Base-by-base conservation (phyloP, 441 rosid genomes). In the Adansonia rubrostipa region DNA sequence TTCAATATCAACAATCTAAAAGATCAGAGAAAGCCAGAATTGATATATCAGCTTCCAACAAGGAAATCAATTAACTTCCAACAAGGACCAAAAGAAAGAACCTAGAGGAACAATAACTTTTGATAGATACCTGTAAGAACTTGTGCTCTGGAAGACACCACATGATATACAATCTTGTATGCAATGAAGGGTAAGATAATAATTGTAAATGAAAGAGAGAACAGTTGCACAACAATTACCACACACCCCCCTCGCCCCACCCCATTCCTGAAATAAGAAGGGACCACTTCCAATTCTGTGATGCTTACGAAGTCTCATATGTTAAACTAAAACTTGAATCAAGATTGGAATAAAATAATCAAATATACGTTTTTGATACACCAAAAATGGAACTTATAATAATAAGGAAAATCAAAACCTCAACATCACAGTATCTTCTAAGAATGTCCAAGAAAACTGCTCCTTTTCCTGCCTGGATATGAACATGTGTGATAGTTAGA, bases 1-100 rank as follows among this genome's bases (percentile, higher is more conserved):
- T 60, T 96, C 97, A 65, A 96, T 77, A 65, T 92, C 97, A 80
- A 94, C 80, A 81, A 96, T 85, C 98, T 94, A 80, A 66, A 74
- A 78, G 57, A 68, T 77, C 64, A 78, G 57, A 28, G 61, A 76
- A 78, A n/a, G 54, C 14, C 78, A 84, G 40, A 76, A 79, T 42
- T 60, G n/a, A 75, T 66, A 71, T 44, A 78, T 63, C 70, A 85
- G 81, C 73, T 69, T 36, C 73, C 64, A 79, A 28, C 56, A 51
- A 11, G 33, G 33, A 75, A 79, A 28, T 61, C 19, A 75, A 78
- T 62, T 71, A 84, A 80, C 72, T 53, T 53, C 57, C 57, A 15
- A 7, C 20, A 53, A 80, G 47, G 71, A 66, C 62, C 50, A 67
- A 50, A 73, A 78, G 15, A 72, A 80, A 74, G 57, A 74, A 9